Percentiles rank a stretch among this genome's conserved stretches.
Evolutionary conservation across 1,139 yeast genomes (phyloP).

Genomic region (Yamadazyma spencermartinsiae): DNA sequence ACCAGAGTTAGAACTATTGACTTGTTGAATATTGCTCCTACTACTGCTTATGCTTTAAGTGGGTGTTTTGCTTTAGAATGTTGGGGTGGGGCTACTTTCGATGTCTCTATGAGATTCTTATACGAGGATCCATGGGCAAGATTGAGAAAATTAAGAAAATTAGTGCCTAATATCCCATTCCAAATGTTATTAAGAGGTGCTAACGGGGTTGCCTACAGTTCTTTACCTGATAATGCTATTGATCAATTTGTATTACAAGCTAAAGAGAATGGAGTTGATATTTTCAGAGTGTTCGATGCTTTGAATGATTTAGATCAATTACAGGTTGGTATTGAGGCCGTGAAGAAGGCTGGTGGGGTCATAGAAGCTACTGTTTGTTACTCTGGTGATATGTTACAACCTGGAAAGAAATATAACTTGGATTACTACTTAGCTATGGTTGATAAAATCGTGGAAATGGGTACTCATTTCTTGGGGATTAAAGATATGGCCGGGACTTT

Average conservation of each 20-base stretch:
- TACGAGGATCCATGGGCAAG: slow-evolving; percentile 99
- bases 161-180: slow-evolving; percentile 98
- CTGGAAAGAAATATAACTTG: slow-evolving; percentile 93
- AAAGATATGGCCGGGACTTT: slow-evolving; percentile 99
- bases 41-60: slow-evolving; percentile 86
- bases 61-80: slow-evolving; percentile 96
- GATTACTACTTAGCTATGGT: slow-evolving; percentile 83
- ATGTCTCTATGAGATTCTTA: slow-evolving; percentile 96
- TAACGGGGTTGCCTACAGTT: slow-evolving; percentile 97
- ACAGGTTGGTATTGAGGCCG: slow-evolving; percentile 97
- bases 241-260: slow-evolving; percentile 96
- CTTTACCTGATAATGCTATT: slow-evolving; percentile 96
- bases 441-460: slow-evolving; percentile 84
- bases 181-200: slow-evolving; percentile 99
- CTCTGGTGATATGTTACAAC: slow-evolving; percentile 97
- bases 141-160: slow-evolving; percentile 78
- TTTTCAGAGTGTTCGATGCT: slow-evolving; percentile 97
- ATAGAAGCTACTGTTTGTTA: slow-evolving; percentile 98
- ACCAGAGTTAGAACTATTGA: slow-evolving; percentile 97
- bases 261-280: slow-evolving; percentile 93
- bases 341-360: slow-evolving; percentile 97
- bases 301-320: slow-evolving; percentile 94
- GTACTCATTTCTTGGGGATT: slow-evolving; percentile 95
- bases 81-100: slow-evolving; percentile 99
- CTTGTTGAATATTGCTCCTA: slow-evolving; percentile 85